A percentile compares a stretch with the other conserved stretches of the same genome.
These are phyloP conservation scores for Saturnispora besseyi DNA, from an alignment of 805 yeast genomes.

Conservation along the genomic window DNA sequence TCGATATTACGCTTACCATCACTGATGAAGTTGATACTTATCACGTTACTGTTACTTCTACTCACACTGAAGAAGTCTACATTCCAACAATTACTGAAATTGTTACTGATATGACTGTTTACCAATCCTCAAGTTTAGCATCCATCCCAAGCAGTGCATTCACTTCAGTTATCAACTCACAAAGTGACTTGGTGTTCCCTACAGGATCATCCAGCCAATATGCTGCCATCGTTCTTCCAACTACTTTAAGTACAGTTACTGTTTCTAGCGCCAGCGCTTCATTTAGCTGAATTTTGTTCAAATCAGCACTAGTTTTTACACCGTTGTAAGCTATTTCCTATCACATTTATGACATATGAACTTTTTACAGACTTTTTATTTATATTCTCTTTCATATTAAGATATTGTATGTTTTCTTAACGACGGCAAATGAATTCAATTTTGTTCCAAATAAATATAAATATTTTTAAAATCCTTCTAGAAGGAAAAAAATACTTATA, in stretches of 20 bases:
- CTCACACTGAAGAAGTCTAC: conserved; percentile 18
- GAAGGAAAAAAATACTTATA: neutral
- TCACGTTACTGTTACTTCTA: conserved; percentile 24
- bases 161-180: conserved; percentile 2
- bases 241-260: conserved; percentile 7
- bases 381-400: neutral
- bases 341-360: neutral
- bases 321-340: neutral
- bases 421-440: neutral
- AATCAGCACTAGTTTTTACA: neutral
- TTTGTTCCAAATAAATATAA: neutral
- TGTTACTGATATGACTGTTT: conserved; percentile 7
- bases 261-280: neutral
- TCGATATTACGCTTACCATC: conserved; percentile 26
- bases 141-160: conserved; percentile 13
- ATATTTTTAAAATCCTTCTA: neutral
- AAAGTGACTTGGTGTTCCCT: conserved; percentile 2
- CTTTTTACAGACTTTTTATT: neutral
- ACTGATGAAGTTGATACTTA: conserved; percentile 25
- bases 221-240: conserved; percentile 9
- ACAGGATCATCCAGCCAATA: conserved; percentile 2
- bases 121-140: conserved; percentile 9
- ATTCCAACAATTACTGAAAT: neutral
- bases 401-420: neutral
- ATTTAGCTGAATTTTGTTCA: neutral